Conservation (phyloP, 2,329 filamentous ascomycete species). For the Aspergillus clavatus region DNA sequence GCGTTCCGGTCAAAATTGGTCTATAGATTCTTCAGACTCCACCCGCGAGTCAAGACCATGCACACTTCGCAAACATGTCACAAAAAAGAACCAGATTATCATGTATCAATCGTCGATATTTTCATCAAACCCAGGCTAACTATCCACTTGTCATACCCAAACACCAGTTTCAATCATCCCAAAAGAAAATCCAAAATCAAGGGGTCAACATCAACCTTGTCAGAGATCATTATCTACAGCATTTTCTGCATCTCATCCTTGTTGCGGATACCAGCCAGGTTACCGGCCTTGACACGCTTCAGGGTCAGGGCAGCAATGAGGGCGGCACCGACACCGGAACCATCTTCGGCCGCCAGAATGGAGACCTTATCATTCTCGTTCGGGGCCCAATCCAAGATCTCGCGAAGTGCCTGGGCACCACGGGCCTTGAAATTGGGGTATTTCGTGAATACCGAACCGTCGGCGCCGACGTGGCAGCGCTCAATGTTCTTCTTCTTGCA, state of each 20-base stretch:
- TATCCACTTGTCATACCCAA: not conserved
- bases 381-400: constrained; percentile 90
- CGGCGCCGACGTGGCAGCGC: constrained; percentile 88
- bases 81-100: too few species aligned
- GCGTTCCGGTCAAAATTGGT: not conserved
- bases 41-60: not conserved
- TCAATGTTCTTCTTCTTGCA: constrained; percentile 92
- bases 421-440: constrained; percentile 93
- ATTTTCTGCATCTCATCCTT: constrained; percentile 35
- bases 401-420: constrained; percentile 80
- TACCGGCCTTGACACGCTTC: constrained; percentile 58
- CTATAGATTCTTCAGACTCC: not conserved
- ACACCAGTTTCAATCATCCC: not conserved
- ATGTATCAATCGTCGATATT: not conserved
- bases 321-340: constrained; percentile 92
- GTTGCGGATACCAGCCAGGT: constrained; percentile 55
- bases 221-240: constrained; percentile 14
- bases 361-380: constrained; percentile 83
- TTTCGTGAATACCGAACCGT: constrained; percentile 98
- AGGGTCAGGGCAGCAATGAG: constrained; percentile 74
- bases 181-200: not conserved
- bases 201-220: not conserved
- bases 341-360: constrained; percentile 87
- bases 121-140: not conserved
- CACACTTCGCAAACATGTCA: too few species aligned